These are phyloP conservation scores for Naganishia sp. DNA, from an alignment of 1,284 basidiomycete species.

Conservation along the genomic window DNA sequence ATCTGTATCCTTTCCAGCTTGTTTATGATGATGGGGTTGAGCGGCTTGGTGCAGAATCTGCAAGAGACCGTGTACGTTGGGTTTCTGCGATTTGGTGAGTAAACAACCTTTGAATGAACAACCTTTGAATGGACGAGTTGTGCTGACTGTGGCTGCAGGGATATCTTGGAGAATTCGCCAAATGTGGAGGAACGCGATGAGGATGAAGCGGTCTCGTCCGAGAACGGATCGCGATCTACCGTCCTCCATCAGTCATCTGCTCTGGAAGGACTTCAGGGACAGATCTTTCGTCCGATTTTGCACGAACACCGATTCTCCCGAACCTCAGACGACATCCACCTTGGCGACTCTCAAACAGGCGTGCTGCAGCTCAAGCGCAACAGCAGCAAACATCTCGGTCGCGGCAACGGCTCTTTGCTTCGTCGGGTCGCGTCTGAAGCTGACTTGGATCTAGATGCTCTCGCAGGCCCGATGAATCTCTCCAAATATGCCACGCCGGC, in stretches of 20 bases:
- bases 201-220: constrained; percentile 9
- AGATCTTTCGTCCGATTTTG: not conserved
- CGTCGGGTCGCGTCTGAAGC: constrained; percentile 51
- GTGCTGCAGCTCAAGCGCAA: constrained; percentile 35
- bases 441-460: constrained; percentile 38
- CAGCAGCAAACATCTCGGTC: constrained; percentile 42
- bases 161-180: constrained; percentile 30
- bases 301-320: constrained; percentile 27
- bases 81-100: constrained; percentile 79
- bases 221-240: constrained; percentile 27
- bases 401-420: constrained; percentile 34
- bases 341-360: constrained; percentile 43
- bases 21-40: constrained; percentile 84
- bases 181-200: constrained; percentile 3
- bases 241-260: not conserved
- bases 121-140: not conserved
- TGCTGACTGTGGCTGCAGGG: constrained; percentile 7
- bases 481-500: not conserved
- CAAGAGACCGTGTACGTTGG: constrained; percentile 80
- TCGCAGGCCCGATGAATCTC: not conserved
- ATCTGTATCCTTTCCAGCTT: constrained; percentile 81
- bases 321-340: constrained; percentile 47
- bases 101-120: not conserved
- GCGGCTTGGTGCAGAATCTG: constrained; percentile 75
- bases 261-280: not conserved